Conservation (phyloP, 108 stramenopile genomes). For the Fistulifera pelliculosa region DNA sequence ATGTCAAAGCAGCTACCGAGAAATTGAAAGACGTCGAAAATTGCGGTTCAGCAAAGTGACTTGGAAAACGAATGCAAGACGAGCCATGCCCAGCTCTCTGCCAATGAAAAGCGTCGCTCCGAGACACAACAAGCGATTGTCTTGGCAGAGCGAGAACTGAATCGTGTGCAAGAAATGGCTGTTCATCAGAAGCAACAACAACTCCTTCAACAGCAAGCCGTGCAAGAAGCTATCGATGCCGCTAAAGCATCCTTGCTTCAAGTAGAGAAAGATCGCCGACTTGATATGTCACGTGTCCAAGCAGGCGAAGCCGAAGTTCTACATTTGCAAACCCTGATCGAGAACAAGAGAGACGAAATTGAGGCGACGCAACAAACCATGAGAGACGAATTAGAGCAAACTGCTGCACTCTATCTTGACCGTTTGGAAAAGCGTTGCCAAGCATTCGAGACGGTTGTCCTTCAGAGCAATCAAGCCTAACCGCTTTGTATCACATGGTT, state of each 20-base stretch:
- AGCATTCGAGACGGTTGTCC: no score
- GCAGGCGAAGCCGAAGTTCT: constrained; percentile 58
- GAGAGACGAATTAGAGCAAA: constrained; percentile 19
- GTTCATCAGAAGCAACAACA: constrained; percentile 32
- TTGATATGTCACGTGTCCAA: constrained; percentile 66
- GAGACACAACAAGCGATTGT: constrained; percentile 24
- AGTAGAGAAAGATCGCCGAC: constrained; percentile 71
- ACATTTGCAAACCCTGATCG: constrained; percentile 41
- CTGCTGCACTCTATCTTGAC: no score
- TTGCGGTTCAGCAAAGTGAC: constrained; percentile 26
- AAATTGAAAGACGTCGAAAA: constrained; percentile 27
- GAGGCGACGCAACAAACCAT: constrained; percentile 13
- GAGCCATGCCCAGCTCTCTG: not conserved
- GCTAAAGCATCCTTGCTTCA: constrained; percentile 39
- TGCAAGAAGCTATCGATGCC: constrained; percentile 38
- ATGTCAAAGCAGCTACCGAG: constrained; percentile 21
- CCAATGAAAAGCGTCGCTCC: constrained; percentile 23
- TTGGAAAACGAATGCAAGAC: constrained; percentile 12
- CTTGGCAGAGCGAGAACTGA: constrained; percentile 16
- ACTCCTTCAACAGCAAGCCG: constrained; percentile 41
- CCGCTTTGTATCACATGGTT: no score
- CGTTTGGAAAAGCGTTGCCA: no score
- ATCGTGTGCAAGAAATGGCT: constrained; percentile 36
- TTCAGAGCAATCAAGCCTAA: no score
- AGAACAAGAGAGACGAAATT: constrained; percentile 34